A percentile compares a stretch with the other conserved stretches of the same genome.
Evolutionary conservation across 164 flowering plant genomes (phyloP).

Genomic region (Macadamia integrifolia): DNA sequence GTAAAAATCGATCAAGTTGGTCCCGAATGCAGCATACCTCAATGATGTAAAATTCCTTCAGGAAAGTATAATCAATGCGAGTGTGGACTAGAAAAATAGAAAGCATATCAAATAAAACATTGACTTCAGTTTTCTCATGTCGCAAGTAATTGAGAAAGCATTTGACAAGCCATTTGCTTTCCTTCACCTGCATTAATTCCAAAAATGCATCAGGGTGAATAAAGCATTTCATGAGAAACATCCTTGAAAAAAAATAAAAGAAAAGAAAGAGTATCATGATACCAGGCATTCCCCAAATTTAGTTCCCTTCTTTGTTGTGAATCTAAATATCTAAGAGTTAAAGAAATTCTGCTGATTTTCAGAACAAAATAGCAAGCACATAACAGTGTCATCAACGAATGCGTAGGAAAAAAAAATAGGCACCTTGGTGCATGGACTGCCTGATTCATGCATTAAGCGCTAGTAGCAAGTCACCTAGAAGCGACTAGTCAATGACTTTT

Average conservation of each 20-base stretch:
- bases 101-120: slow-evolving; percentile 87
- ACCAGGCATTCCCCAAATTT: too few species aligned
- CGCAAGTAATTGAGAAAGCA: slow-evolving; percentile 91
- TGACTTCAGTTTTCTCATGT: slow-evolving; percentile 86
- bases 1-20: background rate
- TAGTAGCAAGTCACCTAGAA: too few species aligned
- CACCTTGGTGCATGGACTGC: too few species aligned
- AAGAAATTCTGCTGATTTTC: too few species aligned
- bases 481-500: too few species aligned
- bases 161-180: slow-evolving; percentile 99
- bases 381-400: too few species aligned
- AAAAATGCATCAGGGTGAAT: background rate
- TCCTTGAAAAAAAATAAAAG: background rate
- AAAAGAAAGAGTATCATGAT: too few species aligned
- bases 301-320: too few species aligned
- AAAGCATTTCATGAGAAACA: background rate
- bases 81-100: slow-evolving; percentile 82
- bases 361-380: too few species aligned
- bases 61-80: slow-evolving; percentile 92
- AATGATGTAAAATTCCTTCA: slow-evolving; percentile 95
- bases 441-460: too few species aligned
- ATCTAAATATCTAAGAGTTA: too few species aligned
- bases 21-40: slow-evolving; percentile 50
- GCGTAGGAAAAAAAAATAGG: too few species aligned
- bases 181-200: slow-evolving; percentile 70